These are phyloP conservation scores for Austroboletus niveus DNA, from an alignment of 1,284 basidiomycete genomes.

Conservation along the genomic window DNA sequence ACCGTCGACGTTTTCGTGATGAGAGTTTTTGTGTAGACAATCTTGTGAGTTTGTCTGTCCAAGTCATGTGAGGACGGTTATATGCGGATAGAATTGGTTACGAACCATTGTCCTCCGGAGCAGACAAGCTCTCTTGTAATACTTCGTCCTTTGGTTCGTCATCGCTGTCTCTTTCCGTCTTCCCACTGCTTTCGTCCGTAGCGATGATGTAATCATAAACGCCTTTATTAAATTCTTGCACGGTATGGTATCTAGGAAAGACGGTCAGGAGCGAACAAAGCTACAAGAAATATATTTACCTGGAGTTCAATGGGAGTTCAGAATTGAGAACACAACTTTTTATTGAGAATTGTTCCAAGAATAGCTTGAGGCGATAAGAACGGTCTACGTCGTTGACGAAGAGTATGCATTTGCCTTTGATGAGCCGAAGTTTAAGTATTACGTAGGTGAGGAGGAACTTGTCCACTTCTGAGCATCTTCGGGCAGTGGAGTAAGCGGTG, in stretches of 20 bases:
- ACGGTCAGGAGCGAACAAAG: constrained; percentile 3
- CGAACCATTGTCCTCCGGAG: constrained; percentile 14
- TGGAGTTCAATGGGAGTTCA: constrained; percentile 92
- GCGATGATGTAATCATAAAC: constrained; percentile 99
- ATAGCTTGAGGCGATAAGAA: constrained; percentile 92
- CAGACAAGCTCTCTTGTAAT: neutral
- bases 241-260: constrained; percentile 80
- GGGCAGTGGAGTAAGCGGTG: constrained; percentile 1
- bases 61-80: neutral
- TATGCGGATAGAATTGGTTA: neutral
- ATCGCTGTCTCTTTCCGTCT: constrained; percentile 52
- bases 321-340: constrained; percentile 96
- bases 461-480: constrained; percentile 87
- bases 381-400: constrained; percentile 98
- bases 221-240: constrained; percentile 99
- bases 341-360: constrained; percentile 97
- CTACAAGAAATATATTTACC: constrained; percentile 39
- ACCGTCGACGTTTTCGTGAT: constrained; percentile 35
- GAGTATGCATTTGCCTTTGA: constrained; percentile 94
- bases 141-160: constrained; percentile 37
- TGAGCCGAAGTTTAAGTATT: constrained; percentile 90
- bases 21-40: constrained; percentile 7
- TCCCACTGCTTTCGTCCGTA: constrained; percentile 81
- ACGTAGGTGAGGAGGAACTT: constrained; percentile 96
- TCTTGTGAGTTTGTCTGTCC: constrained; percentile 10